Conservation (phyloP, 1,284 basidiomycete species). For the Naganishia liquefaciens region DNA sequence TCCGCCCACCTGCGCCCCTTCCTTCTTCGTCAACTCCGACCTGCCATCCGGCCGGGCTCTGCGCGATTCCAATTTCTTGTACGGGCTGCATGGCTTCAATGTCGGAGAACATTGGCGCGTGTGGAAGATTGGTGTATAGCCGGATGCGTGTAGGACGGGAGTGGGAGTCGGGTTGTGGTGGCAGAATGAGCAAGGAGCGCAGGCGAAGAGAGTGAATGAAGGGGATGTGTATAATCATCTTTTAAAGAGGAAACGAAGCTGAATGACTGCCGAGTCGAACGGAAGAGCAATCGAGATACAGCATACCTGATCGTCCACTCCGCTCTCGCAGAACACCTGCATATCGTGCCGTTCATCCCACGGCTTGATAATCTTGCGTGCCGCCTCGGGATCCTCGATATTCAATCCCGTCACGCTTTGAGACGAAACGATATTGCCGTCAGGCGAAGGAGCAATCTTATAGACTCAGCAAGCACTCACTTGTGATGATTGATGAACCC, state of each 20-base stretch:
- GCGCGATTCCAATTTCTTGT: constrained; percentile 49
- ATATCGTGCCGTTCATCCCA: constrained; percentile 54
- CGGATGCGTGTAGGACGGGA: constrained; percentile 47
- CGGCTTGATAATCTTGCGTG: constrained; percentile 52
- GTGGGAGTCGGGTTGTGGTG: constrained; percentile 48
- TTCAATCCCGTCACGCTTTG: constrained; percentile 51
- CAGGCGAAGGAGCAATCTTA: background rate
- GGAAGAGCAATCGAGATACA: background rate
- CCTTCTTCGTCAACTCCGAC: constrained; percentile 34
- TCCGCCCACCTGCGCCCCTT: constrained; percentile 43
- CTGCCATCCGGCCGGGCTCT: constrained; percentile 38
- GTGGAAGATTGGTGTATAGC: constrained; percentile 48
- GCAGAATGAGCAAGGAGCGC: constrained; percentile 48
- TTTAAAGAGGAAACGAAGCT: background rate
- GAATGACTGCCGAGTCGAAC: background rate
- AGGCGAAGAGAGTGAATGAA: constrained; percentile 51
- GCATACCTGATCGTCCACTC: constrained; percentile 53
- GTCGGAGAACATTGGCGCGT: constrained; percentile 50
- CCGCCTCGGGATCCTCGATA: constrained; percentile 43
- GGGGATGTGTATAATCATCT: constrained; percentile 54
- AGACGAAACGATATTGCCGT: background rate
- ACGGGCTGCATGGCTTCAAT: constrained; percentile 48
- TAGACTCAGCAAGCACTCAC: constrained; percentile 37
- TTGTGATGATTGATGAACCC: constrained; percentile 51
- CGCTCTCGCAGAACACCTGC: constrained; percentile 47